Percentiles rank a stretch among this genome's conserved stretches.
These are phyloP conservation scores for Ophiostoma ulmi DNA, from an alignment of 2,329 filamentous ascomycete genomes.

Conservation along the genomic window DNA sequence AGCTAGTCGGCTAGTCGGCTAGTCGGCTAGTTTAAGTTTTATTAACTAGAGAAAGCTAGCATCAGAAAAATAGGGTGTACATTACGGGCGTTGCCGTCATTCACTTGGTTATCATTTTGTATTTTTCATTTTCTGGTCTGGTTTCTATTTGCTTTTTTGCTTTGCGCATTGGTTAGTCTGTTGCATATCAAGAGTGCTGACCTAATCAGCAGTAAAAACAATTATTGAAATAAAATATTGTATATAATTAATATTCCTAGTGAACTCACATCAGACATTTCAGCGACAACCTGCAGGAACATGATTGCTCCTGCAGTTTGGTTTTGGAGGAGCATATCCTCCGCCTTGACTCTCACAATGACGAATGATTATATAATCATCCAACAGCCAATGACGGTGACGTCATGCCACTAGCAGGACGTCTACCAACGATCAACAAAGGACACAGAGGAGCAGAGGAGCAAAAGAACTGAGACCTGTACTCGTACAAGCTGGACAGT, in stretches of 20 bases:
- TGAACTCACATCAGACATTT: not conserved
- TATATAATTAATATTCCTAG: too few species aligned
- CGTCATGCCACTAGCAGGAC: slow-evolving; percentile 4
- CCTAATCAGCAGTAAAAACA: not conserved
- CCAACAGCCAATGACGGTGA: slow-evolving; percentile 8
- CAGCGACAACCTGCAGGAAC: not conserved
- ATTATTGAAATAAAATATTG: too few species aligned
- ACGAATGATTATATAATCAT: slow-evolving; percentile 11
- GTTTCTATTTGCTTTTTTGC: not conserved
- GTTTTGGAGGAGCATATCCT: slow-evolving; percentile 11
- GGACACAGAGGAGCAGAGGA: not conserved
- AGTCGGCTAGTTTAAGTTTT: not conserved
- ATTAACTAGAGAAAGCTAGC: not conserved
- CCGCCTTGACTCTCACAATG: not conserved
- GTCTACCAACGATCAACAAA: not conserved
- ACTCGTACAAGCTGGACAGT: not conserved
- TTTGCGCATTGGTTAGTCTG: not conserved
- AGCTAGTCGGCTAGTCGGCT: slow-evolving; percentile 8
- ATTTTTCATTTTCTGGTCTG: not conserved
- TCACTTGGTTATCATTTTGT: not conserved
- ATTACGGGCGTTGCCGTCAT: slow-evolving; percentile 16
- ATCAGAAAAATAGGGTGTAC: slow-evolving; percentile 11
- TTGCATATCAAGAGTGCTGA: not conserved
- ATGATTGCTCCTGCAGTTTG: not conserved
- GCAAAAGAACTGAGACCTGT: too few species aligned